phyloP scores from a whole-genome alignment of 2,329 filamentous ascomycete genomes.

The Colletotrichum salicis region DNA sequence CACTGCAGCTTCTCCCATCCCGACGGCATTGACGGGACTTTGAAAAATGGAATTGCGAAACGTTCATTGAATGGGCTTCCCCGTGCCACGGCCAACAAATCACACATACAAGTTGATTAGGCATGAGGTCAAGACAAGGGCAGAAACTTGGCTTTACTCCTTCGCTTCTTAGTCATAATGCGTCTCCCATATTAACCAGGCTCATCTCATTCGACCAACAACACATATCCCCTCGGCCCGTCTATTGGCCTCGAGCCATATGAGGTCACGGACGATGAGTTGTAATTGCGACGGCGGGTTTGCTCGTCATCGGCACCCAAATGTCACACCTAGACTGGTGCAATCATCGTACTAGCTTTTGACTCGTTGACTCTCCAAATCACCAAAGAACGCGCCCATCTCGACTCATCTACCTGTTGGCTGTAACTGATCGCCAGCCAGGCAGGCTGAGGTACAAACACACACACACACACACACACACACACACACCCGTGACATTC shows the following conservation, averaged over 20 bases:
- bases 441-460: slow-evolving; percentile 2
- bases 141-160: slow-evolving; percentile 5
- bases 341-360: neutral
- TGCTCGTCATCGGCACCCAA: neutral
- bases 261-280: neutral
- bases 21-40: neutral
- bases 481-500: neutral
- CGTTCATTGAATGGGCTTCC: neutral
- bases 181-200: neutral
- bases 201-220: neutral
- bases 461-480: neutral
- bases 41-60: slow-evolving; percentile 6
- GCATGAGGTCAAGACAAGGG: slow-evolving; percentile 27
- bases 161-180: neutral
- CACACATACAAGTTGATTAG: slow-evolving; percentile 3
- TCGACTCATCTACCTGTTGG: neutral
- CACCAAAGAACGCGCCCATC: neutral
- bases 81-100: neutral
- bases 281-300: neutral
- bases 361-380: neutral
- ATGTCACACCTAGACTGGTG: neutral
- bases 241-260: neutral
- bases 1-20: neutral
- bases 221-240: neutral
- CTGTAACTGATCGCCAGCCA: neutral